phyloP scores from a whole-genome alignment of 2,329 filamentous ascomycete species.

The Tolypocladium guangdongense region DNA sequence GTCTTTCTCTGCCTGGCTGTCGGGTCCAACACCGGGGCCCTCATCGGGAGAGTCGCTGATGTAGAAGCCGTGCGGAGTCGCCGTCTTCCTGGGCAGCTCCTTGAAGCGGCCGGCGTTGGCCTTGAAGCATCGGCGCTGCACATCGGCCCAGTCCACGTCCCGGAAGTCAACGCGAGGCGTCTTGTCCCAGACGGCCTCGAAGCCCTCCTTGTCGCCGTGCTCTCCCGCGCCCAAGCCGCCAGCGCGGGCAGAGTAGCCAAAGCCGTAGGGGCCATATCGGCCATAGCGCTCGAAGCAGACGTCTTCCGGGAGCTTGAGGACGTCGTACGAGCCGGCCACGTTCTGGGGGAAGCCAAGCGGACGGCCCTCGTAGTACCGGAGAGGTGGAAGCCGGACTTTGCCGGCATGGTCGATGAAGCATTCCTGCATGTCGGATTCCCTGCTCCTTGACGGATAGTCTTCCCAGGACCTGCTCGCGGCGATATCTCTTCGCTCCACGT shows the following conservation, averaged over 20 bases:
- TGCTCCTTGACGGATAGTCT: constrained; percentile 23
- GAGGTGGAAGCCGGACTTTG: constrained; percentile 53
- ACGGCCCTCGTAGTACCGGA: constrained; percentile 68
- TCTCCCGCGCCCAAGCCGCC: constrained; percentile 81
- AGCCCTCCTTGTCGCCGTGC: constrained; percentile 71
- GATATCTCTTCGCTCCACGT: constrained; percentile 9
- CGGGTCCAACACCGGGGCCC: neutral
- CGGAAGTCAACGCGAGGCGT: constrained; percentile 66
- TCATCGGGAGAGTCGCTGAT: constrained; percentile 15
- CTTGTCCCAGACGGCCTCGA: constrained; percentile 67
- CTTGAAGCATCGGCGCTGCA: constrained; percentile 61
- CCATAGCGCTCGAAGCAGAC: constrained; percentile 92
- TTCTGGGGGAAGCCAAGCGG: constrained; percentile 77
- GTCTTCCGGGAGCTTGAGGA: constrained; percentile 68
- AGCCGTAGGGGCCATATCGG: constrained; percentile 77
- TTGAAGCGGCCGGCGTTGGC: constrained; percentile 63
- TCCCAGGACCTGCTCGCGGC: constrained; percentile 22
- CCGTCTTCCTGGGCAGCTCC: constrained; percentile 26
- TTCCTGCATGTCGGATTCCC: constrained; percentile 46
- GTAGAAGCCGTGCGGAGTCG: constrained; percentile 39
- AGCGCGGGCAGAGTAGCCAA: constrained; percentile 68
- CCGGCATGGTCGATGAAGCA: constrained; percentile 68
- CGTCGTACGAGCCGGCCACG: constrained; percentile 75
- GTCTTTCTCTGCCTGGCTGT: neutral
- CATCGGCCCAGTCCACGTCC: constrained; percentile 66